Evolutionary conservation across 805 yeast genomes (phyloP).

Genomic region (Wickerhamiella australiensis): DNA sequence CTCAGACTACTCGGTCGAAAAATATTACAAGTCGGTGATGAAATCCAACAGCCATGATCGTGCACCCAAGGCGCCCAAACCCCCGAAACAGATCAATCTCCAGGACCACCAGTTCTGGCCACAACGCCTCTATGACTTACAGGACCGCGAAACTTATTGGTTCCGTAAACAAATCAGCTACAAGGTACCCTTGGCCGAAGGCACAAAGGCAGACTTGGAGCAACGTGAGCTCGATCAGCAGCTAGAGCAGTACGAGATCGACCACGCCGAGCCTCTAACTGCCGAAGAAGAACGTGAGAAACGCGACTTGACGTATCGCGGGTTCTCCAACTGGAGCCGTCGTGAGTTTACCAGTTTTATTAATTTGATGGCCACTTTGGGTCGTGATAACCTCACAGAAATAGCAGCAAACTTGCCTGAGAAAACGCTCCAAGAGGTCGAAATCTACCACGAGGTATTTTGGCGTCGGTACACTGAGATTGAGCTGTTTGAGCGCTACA

Average conservation of each 20-base stretch:
- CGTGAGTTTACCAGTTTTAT: slow-evolving; percentile 80
- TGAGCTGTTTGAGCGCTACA: slow-evolving; percentile 78
- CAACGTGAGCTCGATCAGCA: slow-evolving; percentile 37
- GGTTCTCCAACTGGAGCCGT: slow-evolving; percentile 74
- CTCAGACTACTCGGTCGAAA: slow-evolving; percentile 71
- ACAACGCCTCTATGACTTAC: slow-evolving; percentile 56
- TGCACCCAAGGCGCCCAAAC: slow-evolving; percentile 50
- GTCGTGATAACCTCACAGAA: slow-evolving; percentile 57
- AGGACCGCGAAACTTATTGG: slow-evolving; percentile 70
- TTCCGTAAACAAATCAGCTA: slow-evolving; percentile 57
- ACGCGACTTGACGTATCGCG: slow-evolving; percentile 50
- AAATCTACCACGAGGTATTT: slow-evolving; percentile 63
- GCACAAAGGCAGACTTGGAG: slow-evolving; percentile 34
- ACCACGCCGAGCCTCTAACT: slow-evolving; percentile 66
- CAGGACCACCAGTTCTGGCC: slow-evolving; percentile 91
- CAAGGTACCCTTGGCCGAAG: slow-evolving; percentile 51
- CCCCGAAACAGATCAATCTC: slow-evolving; percentile 71
- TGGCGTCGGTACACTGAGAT: slow-evolving; percentile 71
- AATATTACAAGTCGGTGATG: slow-evolving; percentile 70
- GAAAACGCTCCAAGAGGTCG: slow-evolving; percentile 67
- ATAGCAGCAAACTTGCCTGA: slow-evolving; percentile 74
- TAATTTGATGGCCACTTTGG: slow-evolving; percentile 60
- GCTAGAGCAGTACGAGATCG: slow-evolving; percentile 60
- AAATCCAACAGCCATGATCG: slow-evolving; percentile 36
- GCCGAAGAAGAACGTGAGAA: slow-evolving; percentile 59